Evolutionary conservation across 345 rosid species (phyloP).

Genomic region (Eucalyptus curtisii): DNA sequence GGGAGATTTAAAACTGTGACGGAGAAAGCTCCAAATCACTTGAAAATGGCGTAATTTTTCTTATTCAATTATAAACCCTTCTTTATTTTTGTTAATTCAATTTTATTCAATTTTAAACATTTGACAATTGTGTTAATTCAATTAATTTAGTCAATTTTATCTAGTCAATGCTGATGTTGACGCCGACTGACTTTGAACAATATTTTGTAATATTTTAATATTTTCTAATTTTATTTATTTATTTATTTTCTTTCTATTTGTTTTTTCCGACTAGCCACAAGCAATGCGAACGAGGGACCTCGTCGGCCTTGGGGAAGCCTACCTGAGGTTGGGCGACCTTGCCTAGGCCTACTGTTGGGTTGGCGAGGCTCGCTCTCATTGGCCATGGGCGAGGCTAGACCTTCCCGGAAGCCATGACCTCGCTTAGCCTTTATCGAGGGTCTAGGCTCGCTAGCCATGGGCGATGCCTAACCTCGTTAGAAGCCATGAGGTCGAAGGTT

Average conservation of each 20-base stretch:
- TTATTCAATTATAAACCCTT: rapidly evolving
- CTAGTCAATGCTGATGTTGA: rapidly evolving
- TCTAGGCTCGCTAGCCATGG: no score
- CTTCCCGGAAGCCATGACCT: rapidly evolving
- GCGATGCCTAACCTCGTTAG: rapidly evolving
- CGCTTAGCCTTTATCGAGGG: rapidly evolving
- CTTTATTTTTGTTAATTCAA: no score
- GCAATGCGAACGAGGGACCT: rapidly evolving
- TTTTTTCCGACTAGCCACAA: rapidly evolving
- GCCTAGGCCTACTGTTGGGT: rapidly evolving
- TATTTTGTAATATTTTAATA: no score
- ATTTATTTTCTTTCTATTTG: no score
- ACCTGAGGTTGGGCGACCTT: no score
- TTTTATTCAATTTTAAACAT: no score
- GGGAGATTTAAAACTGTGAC: not conserved
- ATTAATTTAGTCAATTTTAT: no score
- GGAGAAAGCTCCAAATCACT: not conserved
- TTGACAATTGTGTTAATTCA: rapidly evolving
- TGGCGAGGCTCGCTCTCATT: rapidly evolving
- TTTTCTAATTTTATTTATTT: no score
- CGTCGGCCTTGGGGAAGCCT: rapidly evolving
- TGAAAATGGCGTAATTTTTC: no score
- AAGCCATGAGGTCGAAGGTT: rapidly evolving
- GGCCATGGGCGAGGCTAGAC: rapidly evolving
- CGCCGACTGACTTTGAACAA: rapidly evolving